Percentiles rank a stretch among this genome's conserved stretches.
These are phyloP conservation scores for Paramyrothecium roridum DNA, from an alignment of 2,329 filamentous ascomycete species.

Conservation along the genomic window DNA sequence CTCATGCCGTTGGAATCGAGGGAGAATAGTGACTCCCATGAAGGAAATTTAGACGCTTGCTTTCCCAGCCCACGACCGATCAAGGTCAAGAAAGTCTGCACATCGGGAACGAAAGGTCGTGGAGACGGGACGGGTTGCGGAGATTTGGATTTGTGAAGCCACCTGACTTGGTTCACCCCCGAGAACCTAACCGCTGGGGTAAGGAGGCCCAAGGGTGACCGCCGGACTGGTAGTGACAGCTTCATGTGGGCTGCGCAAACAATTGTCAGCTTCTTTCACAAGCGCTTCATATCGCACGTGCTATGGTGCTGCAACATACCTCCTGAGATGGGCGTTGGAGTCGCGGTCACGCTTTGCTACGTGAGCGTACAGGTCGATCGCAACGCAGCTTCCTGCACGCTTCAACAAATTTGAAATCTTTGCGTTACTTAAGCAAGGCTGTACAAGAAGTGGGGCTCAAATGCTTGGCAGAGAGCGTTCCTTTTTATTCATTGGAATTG, in stretches of 20 bases:
- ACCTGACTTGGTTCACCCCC: slow-evolving; percentile 34
- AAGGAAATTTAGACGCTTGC: slow-evolving; percentile 81
- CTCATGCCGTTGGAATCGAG: slow-evolving; percentile 74
- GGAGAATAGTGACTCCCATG: slow-evolving; percentile 88
- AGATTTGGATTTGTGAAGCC: slow-evolving; percentile 38
- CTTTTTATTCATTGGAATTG: slow-evolving; percentile 7
- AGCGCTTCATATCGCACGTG: background rate
- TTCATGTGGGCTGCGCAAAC: slow-evolving; percentile 21
- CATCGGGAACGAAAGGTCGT: slow-evolving; percentile 83
- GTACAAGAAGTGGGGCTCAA: slow-evolving; percentile 1
- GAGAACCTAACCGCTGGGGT: slow-evolving; percentile 26
- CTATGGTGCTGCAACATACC: background rate
- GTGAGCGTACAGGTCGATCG: background rate
- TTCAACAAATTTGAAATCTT: slow-evolving; percentile 25
- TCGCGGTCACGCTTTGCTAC: background rate
- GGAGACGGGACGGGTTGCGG: slow-evolving; percentile 57
- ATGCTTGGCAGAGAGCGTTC: no score
- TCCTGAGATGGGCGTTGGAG: background rate
- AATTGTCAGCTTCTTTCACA: background rate
- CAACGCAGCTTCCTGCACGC: slow-evolving; percentile 5
- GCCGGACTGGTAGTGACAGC: slow-evolving; percentile 19
- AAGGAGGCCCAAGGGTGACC: slow-evolving; percentile 27
- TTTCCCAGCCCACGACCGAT: slow-evolving; percentile 85
- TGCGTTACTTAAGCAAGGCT: slow-evolving; percentile 30
- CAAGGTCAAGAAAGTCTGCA: slow-evolving; percentile 79